A percentile compares a stretch with the other conserved stretches of the same genome.
These are phyloP conservation scores for Juncus effusus DNA, from an alignment of 176 grass and related monocot genomes.

Conservation along the genomic window DNA sequence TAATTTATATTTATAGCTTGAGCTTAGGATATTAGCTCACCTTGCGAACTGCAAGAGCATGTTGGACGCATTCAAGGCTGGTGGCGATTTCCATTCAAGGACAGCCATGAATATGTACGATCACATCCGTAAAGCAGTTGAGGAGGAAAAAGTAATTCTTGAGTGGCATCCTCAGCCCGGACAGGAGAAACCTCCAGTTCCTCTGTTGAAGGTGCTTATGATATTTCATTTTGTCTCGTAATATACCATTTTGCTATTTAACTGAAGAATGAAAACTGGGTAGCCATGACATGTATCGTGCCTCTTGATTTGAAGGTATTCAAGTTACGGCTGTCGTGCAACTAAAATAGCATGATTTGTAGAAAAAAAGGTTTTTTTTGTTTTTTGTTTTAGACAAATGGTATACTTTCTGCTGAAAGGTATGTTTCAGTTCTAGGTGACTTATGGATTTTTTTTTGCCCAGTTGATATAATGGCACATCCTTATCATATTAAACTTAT, in stretches of 20 bases:
- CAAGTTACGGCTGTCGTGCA: too few species aligned
- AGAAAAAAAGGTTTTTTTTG: too few species aligned
- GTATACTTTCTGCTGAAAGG: too few species aligned
- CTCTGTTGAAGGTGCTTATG: conserved; percentile 59
- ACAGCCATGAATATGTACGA: conserved; percentile 96
- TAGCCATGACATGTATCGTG: too few species aligned
- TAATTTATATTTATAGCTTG: conserved; percentile 51
- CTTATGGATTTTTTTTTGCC: too few species aligned
- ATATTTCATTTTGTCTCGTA: not conserved
- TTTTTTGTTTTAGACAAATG: too few species aligned
- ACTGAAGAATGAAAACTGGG: too few species aligned
- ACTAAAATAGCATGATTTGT: too few species aligned
- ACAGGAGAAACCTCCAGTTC: conserved; percentile 74
- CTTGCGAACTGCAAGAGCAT: conserved; percentile 85
- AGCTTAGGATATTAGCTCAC: conserved; percentile 88
- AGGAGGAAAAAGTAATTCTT: conserved; percentile 68
- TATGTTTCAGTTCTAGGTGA: too few species aligned
- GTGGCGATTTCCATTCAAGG: conserved; percentile 91
- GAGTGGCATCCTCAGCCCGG: conserved; percentile 83
- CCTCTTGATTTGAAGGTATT: too few species aligned
- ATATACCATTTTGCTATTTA: not conserved
- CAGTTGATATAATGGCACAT: too few species aligned
- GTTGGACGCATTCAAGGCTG: conserved; percentile 77
- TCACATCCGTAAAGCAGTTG: conserved; percentile 72
- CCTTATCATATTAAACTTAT: too few species aligned